Evolutionary conservation across 2,329 filamentous ascomycete species (phyloP).

Genomic region (Xylaria sp.): DNA sequence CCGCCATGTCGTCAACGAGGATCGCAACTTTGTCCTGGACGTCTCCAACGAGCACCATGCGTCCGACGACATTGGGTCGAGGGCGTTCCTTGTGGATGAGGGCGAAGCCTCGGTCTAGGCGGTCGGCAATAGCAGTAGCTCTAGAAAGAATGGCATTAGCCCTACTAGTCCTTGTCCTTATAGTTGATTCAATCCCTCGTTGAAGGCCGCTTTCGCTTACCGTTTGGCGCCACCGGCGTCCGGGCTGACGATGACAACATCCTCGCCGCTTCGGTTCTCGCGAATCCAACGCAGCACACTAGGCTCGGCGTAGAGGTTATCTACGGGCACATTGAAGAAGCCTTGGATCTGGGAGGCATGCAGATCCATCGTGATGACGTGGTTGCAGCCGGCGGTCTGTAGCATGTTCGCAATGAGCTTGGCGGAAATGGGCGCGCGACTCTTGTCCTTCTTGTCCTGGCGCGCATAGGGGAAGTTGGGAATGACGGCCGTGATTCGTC

Average conservation of each 20-base stretch:
- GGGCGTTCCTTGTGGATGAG: conserved; percentile 97
- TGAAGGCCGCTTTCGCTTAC: conserved; percentile 53
- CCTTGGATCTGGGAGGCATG: conserved; percentile 95
- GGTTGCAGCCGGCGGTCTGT: conserved; percentile 91
- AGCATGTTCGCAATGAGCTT: conserved; percentile 98
- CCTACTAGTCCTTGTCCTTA: conserved; percentile 6
- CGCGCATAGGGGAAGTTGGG: conserved; percentile 97
- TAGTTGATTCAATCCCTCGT: background rate
- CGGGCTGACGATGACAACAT: conserved; percentile 93
- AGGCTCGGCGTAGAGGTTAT: conserved; percentile 92
- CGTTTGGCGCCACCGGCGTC: conserved; percentile 96
- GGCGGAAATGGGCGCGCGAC: conserved; percentile 93
- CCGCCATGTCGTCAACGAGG: conserved; percentile 97
- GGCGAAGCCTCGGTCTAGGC: conserved; percentile 89
- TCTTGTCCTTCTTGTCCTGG: conserved; percentile 97
- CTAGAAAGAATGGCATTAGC: conserved; percentile 52
- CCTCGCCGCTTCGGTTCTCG: conserved; percentile 82
- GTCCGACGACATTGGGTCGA: conserved; percentile 84
- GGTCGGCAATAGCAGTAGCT: conserved; percentile 92
- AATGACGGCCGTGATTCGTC: conserved; percentile 93
- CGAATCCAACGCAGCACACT: conserved; percentile 92
- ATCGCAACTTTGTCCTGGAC: conserved; percentile 93
- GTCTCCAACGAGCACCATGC: conserved; percentile 96
- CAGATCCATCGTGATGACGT: conserved; percentile 95
- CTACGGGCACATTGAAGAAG: conserved; percentile 85